Evolutionary conservation across 169 alveolate species (phyloP).

Genomic region (Ophryocystis elektroscirrha): DNA sequence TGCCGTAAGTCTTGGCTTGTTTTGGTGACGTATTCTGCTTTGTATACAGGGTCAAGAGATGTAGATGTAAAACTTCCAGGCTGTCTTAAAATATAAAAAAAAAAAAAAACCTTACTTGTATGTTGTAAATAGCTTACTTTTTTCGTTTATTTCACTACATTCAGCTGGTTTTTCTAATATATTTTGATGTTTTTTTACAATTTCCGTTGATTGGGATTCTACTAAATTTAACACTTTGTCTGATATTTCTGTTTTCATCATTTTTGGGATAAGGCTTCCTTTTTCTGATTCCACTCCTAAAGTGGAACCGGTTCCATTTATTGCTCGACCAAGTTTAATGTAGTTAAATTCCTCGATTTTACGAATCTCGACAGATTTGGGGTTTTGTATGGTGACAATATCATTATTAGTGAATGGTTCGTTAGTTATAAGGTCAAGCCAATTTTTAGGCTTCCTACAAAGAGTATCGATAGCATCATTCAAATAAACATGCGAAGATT

Average conservation of each 20-base stretch:
- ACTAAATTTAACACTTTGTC: neutral
- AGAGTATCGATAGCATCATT: constrained; percentile 52
- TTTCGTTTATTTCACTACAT: too few species aligned
- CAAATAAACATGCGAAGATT: constrained; percentile 61
- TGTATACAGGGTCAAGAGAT: constrained; percentile 16
- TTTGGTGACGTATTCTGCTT: constrained; percentile 18
- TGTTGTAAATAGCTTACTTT: too few species aligned
- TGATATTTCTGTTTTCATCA: neutral
- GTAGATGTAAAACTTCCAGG: constrained; percentile 30
- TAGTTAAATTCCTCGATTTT: constrained; percentile 4
- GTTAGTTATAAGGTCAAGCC: constrained; percentile 36
- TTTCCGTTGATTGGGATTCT: too few species aligned
- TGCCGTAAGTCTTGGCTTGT: constrained; percentile 27
- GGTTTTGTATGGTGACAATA: constrained; percentile 10
- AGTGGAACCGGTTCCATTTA: constrained; percentile 6
- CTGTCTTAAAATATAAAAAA: too few species aligned
- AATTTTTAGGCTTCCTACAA: constrained; percentile 32
- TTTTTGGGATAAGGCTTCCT: constrained; percentile 1
- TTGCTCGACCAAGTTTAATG: constrained; percentile 9
- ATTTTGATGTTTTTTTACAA: too few species aligned
- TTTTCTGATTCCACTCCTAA: constrained; percentile 1
- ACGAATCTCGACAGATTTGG: constrained; percentile 11
- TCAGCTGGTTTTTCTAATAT: too few species aligned
- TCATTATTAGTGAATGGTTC: constrained; percentile 34
- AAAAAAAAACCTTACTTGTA: too few species aligned